Base-by-base conservation (phyloP, 2,329 filamentous ascomycete genomes). In the Xylariaceae sp. region DNA sequence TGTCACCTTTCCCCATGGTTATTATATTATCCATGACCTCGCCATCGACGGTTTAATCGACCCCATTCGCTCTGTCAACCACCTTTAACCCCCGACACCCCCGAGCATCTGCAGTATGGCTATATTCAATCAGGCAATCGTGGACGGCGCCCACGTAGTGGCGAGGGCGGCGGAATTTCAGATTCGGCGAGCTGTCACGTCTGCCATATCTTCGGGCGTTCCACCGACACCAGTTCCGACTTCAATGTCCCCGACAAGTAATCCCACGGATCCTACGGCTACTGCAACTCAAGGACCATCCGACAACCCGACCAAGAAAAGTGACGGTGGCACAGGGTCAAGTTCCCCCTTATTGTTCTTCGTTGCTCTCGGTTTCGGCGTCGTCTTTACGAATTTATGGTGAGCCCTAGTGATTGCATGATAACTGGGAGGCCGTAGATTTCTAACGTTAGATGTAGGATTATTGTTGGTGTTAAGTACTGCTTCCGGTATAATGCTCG, bases 381-480 rank as follows among this genome's bases (percentile, higher is more conserved):
- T 99, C 17, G 95, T 99, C 40, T 99, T 99, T 71, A 99, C 95
- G 47, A 99, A 99, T 75, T 79, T 99, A 75, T 99, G 95, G 95
- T 98, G 83, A 79, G 89, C 75, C 7, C 37, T n/a, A 23, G 31
- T 21, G 19, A 39, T 43, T 41, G 11, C 47, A 29, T 50, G 50
- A n/a, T 24, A 14, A 14, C 31, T 48, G 12, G 34, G 23, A 41
- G 23, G 28, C 36, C 50, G 40, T 29, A n/a, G 21, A 40, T 31
- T 44, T 63, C 63, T 68, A 63, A 65, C 53, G 21, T 44, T 36
- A 16, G 23, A 31, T 37, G 24, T 14, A 99, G 95, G 95, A 99
- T 99, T 69, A 99, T 99, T 68, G 95, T 99, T 60, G 95, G 95
- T 66, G 95, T 99, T 60, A 99, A 99, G 78, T 99, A 99, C 76